Evolutionary conservation across 2,329 filamentous ascomycete species (phyloP), one percentile per base, ranked within the genome.

Genomic region (Cyclaneusma minus): DNA sequence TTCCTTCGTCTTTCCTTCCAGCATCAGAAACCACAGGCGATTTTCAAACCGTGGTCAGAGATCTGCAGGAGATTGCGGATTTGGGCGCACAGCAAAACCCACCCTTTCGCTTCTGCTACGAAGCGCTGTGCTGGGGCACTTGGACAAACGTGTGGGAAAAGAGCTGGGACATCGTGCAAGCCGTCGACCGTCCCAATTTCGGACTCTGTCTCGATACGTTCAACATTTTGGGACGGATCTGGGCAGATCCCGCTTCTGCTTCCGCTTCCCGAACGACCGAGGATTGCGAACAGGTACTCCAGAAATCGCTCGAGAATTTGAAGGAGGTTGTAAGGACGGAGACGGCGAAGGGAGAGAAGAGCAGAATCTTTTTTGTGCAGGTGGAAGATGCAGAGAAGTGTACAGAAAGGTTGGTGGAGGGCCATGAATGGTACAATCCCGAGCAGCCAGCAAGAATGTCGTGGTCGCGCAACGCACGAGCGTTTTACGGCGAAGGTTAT

Each of bases 121-220:
- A 89, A 48, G 68, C 66, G 6, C 55, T 87, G 3, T 70, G 64
- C 37, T 87, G 73, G 68, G 77, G 75, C 7, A 82, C 76, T 0
- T 60, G 68, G 27, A 56, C 73, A 31, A 62, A 81, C 43, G 70
- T 60, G 0, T 87, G 80, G 80, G 77, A 84, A 44, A 52, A 56
- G 7, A 68, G 64, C 36, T 87, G 75, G 73, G 65, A 73, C 5
- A 55, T 83, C 3, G 68, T 84, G 1, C 50, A 60, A 37, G 53
- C 52, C 3, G 76, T 84, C 15, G 58, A 80, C 45, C 51, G 75
- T 6, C 49, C 62, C 6, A 85, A 85, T 48, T 82, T 85, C 42
- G 79, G 79, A 6, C 55, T 83, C 21, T 83, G 77, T 43, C 58
- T 85, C 13, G 79, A 85, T 48, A 81, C 72, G 0, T 85, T 82